Evolutionary conservation across 2,329 filamentous ascomycete genomes (phyloP), one percentile per base, ranked within the genome.

Genomic region (Neospermospora avenae): DNA sequence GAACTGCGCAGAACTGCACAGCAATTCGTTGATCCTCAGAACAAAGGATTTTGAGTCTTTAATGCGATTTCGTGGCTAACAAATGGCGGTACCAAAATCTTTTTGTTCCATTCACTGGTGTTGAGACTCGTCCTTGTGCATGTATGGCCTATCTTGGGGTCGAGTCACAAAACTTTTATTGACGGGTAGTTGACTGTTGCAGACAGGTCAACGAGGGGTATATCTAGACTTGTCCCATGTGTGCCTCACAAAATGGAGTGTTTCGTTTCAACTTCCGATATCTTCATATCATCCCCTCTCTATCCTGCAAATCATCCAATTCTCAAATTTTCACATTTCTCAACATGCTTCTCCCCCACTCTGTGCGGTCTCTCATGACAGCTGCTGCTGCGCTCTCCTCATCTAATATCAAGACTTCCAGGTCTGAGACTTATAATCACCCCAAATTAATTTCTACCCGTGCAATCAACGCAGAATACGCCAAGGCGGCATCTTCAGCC

Each of bases 261-360:
- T 31, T 1, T 10, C 28, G 28, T 31, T 31, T 31, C 28, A 31
- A 31, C 28, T 10, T 6, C 28, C 11, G 11, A 31, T n/a, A n/a
- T n/a, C n/a, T n/a, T n/a, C n/a, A n/a, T n/a, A n/a, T n/a, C n/a
- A n/a, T n/a, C n/a, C n/a, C n/a, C n/a, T n/a, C n/a, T n/a, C n/a
- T n/a, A n/a, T n/a, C n/a, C n/a, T n/a, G n/a, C n/a, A n/a, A n/a
- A n/a, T n/a, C n/a, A n/a, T n/a, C n/a, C n/a, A n/a, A n/a, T n/a
- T 31, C 28, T 31, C 28, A 10, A 6, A 31, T 31, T 2, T 10
- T 31, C 28, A 31, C 28, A 34, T 7, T 14, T 10, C 3, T 31
- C 34, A 49, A 18, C 34, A 57, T 57, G 55, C 48, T 57, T 24
- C 35, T 57, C 13, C 55, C 55, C 20, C 44, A 39, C 8, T 46